Evolutionary conservation across 129 eudicot genomes (phyloP), one percentile per base, ranked within the genome.

Genomic region (Ambrosia trifida): DNA sequence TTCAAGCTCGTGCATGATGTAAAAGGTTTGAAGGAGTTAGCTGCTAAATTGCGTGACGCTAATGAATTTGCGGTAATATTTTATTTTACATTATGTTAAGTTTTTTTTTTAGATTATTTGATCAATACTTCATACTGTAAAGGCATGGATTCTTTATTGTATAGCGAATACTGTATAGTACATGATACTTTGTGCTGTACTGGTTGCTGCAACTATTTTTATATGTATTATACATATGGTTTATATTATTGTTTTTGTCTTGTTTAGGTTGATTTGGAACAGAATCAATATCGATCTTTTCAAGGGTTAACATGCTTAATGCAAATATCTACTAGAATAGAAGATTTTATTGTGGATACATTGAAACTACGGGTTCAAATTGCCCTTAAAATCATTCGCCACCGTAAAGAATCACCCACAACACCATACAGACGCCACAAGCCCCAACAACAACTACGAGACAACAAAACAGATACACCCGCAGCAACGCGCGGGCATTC

Each of bases 271-370:
- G 99, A 95, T 81, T 76, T 95, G 88, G 99, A 95, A 80, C 99
- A 95, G 71, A 90, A 95, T 60, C 89, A 83, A 49, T 95, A 90
- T 76, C 86, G 99, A n/a, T 90, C 97, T 51, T 95, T 87, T 75
- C 99, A 95, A 88, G 99, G 99, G 14, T 73, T 95, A 86, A 95
- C 99, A 35, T 95, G 99, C 74, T 74, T 95, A 82, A 95, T 95
- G 99, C 99, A 95, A 86, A 90, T 95, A 77, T 95, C 99, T n/a
- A 95, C 99, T 9, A 79, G 97, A 77, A 77, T 85, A 5, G 97
- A 95, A 73, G 99, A 95, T 83, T 94, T 90, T 84, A 81, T 90
- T 18, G 85, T 95, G 52, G 99, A 95, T 72, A 95, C 99, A 2
- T 85, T 95, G 80, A 95, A 87, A 73, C 80, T 95, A 11, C 83